Evolutionary conservation across 495 filamentous ascomycete genomes (phyloP).

Genomic region (Parachaetomium inaequale): DNA sequence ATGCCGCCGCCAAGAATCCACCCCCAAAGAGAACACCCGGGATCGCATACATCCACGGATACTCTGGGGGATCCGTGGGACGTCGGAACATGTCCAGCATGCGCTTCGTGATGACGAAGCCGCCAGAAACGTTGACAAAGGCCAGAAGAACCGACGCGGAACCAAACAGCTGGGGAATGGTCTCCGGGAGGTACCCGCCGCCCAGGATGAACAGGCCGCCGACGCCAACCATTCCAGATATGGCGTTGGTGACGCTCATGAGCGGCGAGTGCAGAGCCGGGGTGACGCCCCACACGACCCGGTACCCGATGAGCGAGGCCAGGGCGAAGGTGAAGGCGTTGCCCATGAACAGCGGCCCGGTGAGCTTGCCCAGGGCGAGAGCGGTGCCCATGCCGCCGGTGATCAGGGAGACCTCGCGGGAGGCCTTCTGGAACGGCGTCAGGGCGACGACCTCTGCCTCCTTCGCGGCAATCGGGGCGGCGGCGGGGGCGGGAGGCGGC

Average conservation of each 20-base stretch:
- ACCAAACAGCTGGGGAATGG: conserved; percentile 70
- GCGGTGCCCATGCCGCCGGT: conserved; percentile 70
- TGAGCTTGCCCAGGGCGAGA: conserved; percentile 69
- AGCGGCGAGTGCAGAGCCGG: conserved; percentile 76
- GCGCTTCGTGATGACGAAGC: conserved; percentile 79
- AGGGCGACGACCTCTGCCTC: conserved; percentile 58
- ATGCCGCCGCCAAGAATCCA: conserved; percentile 69
- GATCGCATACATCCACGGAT: conserved; percentile 76
- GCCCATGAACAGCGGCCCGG: conserved; percentile 74
- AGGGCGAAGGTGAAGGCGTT: conserved; percentile 77
- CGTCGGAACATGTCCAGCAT: conserved; percentile 92
- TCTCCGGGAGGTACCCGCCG: conserved; percentile 66
- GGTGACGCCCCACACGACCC: conserved; percentile 73
- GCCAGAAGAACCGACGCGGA: conserved; percentile 74
- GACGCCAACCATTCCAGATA: conserved; percentile 80
- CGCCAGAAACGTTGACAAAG: conserved; percentile 77
- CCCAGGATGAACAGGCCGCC: conserved; percentile 81
- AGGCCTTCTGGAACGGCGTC: conserved; percentile 72
- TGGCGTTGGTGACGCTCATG: conserved; percentile 85
- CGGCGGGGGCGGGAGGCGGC: conserved; percentile 60
- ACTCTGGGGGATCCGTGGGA: conserved; percentile 75
- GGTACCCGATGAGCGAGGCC: conserved; percentile 74
- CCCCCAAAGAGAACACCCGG: conserved; percentile 70
- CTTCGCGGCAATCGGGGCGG: conserved; percentile 49
- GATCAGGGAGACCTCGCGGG: conserved; percentile 63